Evolutionary conservation across 2,329 filamentous ascomycete genomes (phyloP).

Genomic region (Nakataea oryzae): DNA sequence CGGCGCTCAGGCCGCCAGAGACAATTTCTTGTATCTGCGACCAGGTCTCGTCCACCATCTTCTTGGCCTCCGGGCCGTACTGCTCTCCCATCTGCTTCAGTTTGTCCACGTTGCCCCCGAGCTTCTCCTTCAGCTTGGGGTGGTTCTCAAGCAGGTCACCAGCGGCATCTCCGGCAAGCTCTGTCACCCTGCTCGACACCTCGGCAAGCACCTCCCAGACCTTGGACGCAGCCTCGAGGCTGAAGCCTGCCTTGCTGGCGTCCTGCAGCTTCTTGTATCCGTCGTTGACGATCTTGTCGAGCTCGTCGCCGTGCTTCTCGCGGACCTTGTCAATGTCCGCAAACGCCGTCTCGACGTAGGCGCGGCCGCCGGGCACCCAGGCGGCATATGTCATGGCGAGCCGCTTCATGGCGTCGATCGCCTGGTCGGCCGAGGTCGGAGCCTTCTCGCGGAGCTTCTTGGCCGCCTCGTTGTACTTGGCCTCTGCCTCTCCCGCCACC

Average conservation of each 20-base stretch:
- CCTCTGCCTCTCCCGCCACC: conserved; percentile 37
- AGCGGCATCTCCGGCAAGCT: conserved; percentile 51
- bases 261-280: conserved; percentile 58
- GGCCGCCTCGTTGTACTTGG: conserved; percentile 49
- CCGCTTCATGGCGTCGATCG: conserved; percentile 33
- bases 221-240: conserved; percentile 49
- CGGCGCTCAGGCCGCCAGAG: conserved; percentile 45
- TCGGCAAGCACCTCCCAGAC: conserved; percentile 54
- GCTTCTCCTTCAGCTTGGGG: conserved; percentile 60
- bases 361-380: conserved; percentile 60
- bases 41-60: conserved; percentile 65
- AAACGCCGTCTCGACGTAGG: conserved; percentile 60
- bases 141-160: conserved; percentile 62
- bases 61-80: conserved; percentile 67
- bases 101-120: conserved; percentile 57
- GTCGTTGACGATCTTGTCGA: conserved; percentile 56
- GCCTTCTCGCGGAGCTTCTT: conserved; percentile 51
- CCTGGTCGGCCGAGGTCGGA: conserved; percentile 52
- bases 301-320: conserved; percentile 57
- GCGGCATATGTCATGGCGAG: conserved; percentile 52
- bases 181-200: conserved; percentile 46
- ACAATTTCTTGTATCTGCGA: conserved; percentile 53
- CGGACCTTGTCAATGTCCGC: conserved; percentile 60
- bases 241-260: conserved; percentile 48
- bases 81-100: conserved; percentile 59